These are phyloP conservation scores for Boletus austroedulis DNA, from an alignment of 1,284 basidiomycete genomes.

Conservation along the genomic window DNA sequence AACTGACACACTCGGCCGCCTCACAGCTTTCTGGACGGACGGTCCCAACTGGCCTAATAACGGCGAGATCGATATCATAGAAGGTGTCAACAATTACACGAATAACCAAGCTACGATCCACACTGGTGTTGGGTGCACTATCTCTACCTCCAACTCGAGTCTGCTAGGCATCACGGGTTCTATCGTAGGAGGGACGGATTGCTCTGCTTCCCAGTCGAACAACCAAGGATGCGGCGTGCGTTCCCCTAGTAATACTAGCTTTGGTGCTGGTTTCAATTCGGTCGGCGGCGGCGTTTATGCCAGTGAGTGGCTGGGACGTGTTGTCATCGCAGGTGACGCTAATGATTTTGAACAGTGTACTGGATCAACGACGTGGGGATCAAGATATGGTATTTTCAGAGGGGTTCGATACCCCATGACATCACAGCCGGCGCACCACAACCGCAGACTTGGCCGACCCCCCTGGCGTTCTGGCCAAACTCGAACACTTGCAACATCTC, in stretches of 20 bases:
- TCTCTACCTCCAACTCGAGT: slow-evolving; percentile 50
- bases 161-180: slow-evolving; percentile 55
- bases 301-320: slow-evolving; percentile 46
- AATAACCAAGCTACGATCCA: slow-evolving; percentile 81
- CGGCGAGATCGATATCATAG: slow-evolving; percentile 87
- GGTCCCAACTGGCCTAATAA: slow-evolving; percentile 70
- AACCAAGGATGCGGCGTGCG: slow-evolving; percentile 72
- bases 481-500: slow-evolving; percentile 68
- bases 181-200: slow-evolving; percentile 66
- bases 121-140: slow-evolving; percentile 67
- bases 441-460: slow-evolving; percentile 71
- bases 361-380: slow-evolving; percentile 66
- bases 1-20: too few species aligned
- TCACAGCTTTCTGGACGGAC: slow-evolving; percentile 53
- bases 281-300: slow-evolving; percentile 81
- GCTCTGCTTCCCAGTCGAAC: slow-evolving; percentile 61
- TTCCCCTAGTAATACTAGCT: slow-evolving; percentile 50
- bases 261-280: slow-evolving; percentile 66
- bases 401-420: slow-evolving; percentile 70
- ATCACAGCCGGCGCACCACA: slow-evolving; percentile 64
- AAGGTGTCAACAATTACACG: slow-evolving; percentile 76
- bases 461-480: slow-evolving; percentile 74
- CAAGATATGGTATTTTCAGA: slow-evolving; percentile 78
- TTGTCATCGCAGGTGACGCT: not conserved
- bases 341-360: slow-evolving; percentile 22